A percentile compares a stretch with the other conserved stretches of the same genome.
phyloP scores from a whole-genome alignment of 2,329 filamentous ascomycete species.

The Shiraia sp. region DNA sequence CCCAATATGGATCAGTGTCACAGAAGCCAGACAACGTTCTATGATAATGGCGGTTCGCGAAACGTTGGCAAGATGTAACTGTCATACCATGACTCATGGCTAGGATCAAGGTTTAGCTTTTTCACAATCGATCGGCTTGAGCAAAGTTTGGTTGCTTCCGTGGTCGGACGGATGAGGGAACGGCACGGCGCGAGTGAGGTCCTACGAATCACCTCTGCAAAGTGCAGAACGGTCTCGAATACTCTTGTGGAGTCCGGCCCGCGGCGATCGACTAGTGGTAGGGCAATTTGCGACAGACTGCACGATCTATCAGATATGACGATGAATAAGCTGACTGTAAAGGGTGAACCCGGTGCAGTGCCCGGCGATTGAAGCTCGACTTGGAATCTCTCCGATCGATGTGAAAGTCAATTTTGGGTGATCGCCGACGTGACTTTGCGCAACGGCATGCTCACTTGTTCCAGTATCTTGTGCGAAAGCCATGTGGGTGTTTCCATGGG shows the following conservation, averaged over 20 bases:
- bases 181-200: conserved; percentile 34
- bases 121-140: conserved; percentile 9
- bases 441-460: background rate
- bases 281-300: conserved; percentile 13
- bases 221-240: conserved; percentile 11
- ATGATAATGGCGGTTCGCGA: conserved; percentile 15
- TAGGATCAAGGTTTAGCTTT: conserved; percentile 1
- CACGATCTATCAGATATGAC: conserved; percentile 9
- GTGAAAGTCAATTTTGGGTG: no score
- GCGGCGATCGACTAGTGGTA: conserved; percentile 13
- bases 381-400: background rate
- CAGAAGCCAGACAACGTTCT: conserved; percentile 7
- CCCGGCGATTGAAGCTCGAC: background rate
- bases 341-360: background rate
- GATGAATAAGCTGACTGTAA: background rate
- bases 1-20: background rate
- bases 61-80: conserved; percentile 8
- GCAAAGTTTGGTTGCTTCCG: conserved; percentile 15
- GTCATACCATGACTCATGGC: background rate
- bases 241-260: conserved; percentile 30
- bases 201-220: conserved; percentile 31
- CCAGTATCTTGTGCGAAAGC: background rate
- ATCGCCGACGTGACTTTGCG: background rate
- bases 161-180: conserved; percentile 27
- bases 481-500: no score